Evolutionary conservation across 495 filamentous ascomycete genomes (phyloP), one percentile per base, ranked within the genome.

Genomic region (Neurospora sp.): DNA sequence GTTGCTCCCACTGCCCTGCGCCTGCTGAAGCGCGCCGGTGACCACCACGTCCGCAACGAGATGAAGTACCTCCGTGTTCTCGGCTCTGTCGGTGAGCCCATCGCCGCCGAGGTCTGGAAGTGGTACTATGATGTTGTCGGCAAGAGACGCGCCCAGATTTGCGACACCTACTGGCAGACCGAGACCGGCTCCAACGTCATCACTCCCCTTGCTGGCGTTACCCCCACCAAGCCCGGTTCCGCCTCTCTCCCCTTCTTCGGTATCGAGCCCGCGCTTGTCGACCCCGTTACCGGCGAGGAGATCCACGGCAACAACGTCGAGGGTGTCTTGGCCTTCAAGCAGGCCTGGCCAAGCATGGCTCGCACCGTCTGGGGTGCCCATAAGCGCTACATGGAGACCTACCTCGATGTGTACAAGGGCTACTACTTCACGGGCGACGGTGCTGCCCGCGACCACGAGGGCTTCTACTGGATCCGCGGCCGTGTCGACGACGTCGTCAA

Each of bases 131-230:
- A 98, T 82, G 88, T 92, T 75, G 95, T 99, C 45, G 96, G 96
- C 78, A 96, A 93, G 83, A 92, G 94, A 82, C 91, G 95, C 79
- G 92, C 94, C 53, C 96, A 98, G 79, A 86, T 99, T 82, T 91
- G 96, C 47, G 96, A 99, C 80, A 99, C 96, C 65, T 99, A 99
- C 87, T 99, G 96, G 96, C 96, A 99, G 90, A 99, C 96, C 73
- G 96, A 99, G 86, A 99, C 96, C 10, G 96, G 96, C 71, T 98
- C 94, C 68, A 90, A 98, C 80, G 94, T 97, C 75, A 93, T 94
- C 76, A 90, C 91, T 6, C 91, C 91, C 18, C 87, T 94, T 38
- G 91, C 87, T 42, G 92, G 91, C 77, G 83, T 92, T 39, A 94
- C 91, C 9, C 91, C 92, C 7, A 93, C 92, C 40, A 94, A 94